Base-by-base conservation (phyloP, 2,329 filamentous ascomycete genomes). In the Peltaster fructicola region DNA sequence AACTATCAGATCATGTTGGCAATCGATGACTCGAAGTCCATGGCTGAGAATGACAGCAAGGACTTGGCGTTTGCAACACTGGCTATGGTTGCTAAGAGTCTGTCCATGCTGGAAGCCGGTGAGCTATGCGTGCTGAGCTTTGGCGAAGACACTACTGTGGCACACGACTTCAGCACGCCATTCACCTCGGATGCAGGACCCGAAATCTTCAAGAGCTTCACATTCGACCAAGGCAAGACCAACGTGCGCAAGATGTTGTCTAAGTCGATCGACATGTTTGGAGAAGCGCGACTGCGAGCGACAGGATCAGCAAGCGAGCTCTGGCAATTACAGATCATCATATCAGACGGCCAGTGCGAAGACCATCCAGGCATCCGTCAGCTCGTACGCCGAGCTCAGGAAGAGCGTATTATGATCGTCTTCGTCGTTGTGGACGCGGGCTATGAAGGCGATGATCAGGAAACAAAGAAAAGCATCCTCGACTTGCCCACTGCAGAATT, bases 1-100 rank as follows among this genome's bases (percentile, higher is more conserved):
- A 76, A 74, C 29, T 98, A 98, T 54, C 90, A 99, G 53, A 90
- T 98, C 51, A 72, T 98, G 58, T 74, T 99, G 24, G 90, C 88
- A 18, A 81, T 99, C 17, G 88, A 99, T 51, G 88, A 98, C 57
- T 85, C 76, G 42, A 79, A 78, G 50, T 82, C 73, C 31, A 99
- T 99, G 88, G 73, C 78, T 9, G 82, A 92, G 46, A 70, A 66
- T 13, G 66, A 68, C 2, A 76, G 76, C 7, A 77, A 76, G 20
- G 64, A 68, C 10, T 66, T 98, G 4, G 88, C 88, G 0, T 81
- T 98, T 47, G 82, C 95, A 46, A 93, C 85, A 0, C 69, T 98
- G 3, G 84, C 90, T 15, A 77, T 98, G 51, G 76, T 98, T 7
- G 75, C 81, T 4, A 76, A 81, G 32, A 75, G 76, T 12, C 65